Percentiles rank a stretch among this genome's conserved stretches.
These are phyloP conservation scores for Candida sonorensis DNA, from an alignment of 805 yeast species.

Conservation along the genomic window DNA sequence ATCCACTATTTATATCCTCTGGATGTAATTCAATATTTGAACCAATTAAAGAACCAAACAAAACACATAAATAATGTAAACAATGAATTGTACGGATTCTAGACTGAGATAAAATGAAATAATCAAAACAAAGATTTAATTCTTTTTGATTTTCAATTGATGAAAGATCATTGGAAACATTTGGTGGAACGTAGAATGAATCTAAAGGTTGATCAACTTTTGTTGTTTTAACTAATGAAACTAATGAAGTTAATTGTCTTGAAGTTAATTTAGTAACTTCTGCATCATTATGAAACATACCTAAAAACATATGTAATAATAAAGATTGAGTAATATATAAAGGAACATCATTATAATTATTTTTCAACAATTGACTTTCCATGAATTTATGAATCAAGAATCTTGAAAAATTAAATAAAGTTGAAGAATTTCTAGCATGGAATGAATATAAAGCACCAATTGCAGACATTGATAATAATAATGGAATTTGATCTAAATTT, in stretches of 20 bases:
- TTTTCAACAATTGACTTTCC: slow-evolving; percentile 41
- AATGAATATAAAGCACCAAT: slow-evolving; percentile 85
- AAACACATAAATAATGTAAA: slow-evolving; percentile 42
- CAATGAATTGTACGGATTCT: slow-evolving; percentile 48
- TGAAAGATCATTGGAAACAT: slow-evolving; percentile 17
- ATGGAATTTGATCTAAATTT: slow-evolving; percentile 50
- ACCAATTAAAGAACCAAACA: slow-evolving; percentile 40
- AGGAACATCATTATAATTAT: slow-evolving; percentile 48
- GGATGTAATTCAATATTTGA: slow-evolving; percentile 32
- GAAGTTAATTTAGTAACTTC: slow-evolving; percentile 43
- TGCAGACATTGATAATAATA: slow-evolving; percentile 74
- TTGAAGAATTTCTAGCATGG: slow-evolving; percentile 69
- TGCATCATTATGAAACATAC: slow-evolving; percentile 49
- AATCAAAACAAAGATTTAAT: slow-evolving; percentile 38
- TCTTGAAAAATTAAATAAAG: slow-evolving; percentile 62
- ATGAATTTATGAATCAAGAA: slow-evolving; percentile 59
- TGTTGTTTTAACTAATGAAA: slow-evolving; percentile 47
- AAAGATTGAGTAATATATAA: slow-evolving; percentile 51
- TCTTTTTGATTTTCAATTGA: slow-evolving; percentile 9
- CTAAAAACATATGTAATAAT: slow-evolving; percentile 47
- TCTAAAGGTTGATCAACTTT: slow-evolving; percentile 46
- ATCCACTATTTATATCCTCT: slow-evolving; percentile 52
- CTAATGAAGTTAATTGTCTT: slow-evolving; percentile 48
- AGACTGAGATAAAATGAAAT: slow-evolving; percentile 48
- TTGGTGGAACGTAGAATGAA: slow-evolving; percentile 36